phyloP scores from a whole-genome alignment of 257 asterid species.

The Buddleja alternifolia region DNA sequence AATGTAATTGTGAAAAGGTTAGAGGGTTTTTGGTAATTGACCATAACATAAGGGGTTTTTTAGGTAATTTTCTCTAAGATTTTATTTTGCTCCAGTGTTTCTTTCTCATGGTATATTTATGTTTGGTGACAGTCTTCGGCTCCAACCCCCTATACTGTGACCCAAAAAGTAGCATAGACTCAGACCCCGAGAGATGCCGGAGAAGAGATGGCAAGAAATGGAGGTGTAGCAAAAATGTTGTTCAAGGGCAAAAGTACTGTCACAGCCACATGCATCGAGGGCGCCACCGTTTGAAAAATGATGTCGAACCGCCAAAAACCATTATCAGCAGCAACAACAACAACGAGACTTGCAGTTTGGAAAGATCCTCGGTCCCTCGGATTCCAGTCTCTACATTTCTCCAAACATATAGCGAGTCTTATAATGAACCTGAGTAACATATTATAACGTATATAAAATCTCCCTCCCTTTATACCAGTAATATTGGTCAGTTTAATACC shows the following conservation, averaged over 20 bases:
- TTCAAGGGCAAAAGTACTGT: conserved; percentile 35
- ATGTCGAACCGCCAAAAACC: not conserved
- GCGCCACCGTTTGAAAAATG: conserved; percentile 27
- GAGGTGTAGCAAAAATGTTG: conserved; percentile 33
- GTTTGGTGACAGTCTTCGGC: conserved; percentile 8
- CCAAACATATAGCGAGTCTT: too few relatives aligned
- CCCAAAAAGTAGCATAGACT: conserved; percentile 20
- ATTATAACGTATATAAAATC: not conserved
- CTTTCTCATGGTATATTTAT: not conserved
- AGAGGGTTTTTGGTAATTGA: too few relatives aligned
- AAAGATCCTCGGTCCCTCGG: not conserved
- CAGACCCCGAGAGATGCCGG: conserved; percentile 36
- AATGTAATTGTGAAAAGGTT: too few relatives aligned
- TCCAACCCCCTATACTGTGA: conserved; percentile 8
- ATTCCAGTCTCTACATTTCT: not conserved
- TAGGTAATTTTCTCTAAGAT: too few relatives aligned
- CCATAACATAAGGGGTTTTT: too few relatives aligned
- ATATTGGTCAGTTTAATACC: too few relatives aligned
- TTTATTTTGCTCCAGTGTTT: too few relatives aligned
- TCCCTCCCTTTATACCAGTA: too few relatives aligned
- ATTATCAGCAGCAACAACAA: not conserved
- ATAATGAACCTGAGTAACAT: not conserved
- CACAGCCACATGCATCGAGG: conserved; percentile 31
- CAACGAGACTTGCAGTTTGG: not conserved
- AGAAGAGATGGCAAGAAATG: conserved; percentile 46